Conservation (phyloP, 2,329 filamentous ascomycete species). For the Tolypocladium amazonense region DNA sequence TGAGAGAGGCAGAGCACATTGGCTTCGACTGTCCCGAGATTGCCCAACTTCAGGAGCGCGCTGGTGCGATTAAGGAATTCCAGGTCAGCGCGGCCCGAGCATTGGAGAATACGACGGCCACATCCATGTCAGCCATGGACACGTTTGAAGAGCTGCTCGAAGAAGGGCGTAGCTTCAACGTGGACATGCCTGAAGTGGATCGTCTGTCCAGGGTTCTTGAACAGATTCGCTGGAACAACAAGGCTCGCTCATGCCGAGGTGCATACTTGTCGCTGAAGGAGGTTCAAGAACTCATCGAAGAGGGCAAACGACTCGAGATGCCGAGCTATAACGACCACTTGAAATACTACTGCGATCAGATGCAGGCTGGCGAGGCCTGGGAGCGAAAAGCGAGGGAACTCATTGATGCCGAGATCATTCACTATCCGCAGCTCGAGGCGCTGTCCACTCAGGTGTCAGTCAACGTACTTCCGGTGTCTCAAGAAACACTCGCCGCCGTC, state of each 20-base stretch:
- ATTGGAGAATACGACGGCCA: constrained; percentile 53
- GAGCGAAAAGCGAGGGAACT: constrained; percentile 87
- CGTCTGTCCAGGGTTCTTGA: constrained; percentile 69
- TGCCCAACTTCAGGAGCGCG: constrained; percentile 71
- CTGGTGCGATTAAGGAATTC: constrained; percentile 74
- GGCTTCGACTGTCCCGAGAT: constrained; percentile 94
- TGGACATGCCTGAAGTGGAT: constrained; percentile 84
- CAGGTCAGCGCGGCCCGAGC: constrained; percentile 64
- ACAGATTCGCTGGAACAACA: constrained; percentile 80
- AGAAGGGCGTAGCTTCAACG: constrained; percentile 76
- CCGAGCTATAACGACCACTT: constrained; percentile 73
- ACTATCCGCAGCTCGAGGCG: constrained; percentile 90
- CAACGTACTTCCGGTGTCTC: constrained; percentile 65
- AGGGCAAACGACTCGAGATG: constrained; percentile 68
- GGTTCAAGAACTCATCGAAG: constrained; percentile 66
- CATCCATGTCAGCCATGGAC: constrained; percentile 55
- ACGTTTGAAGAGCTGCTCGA: constrained; percentile 90
- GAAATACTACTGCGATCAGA: constrained; percentile 63
- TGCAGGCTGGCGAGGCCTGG: constrained; percentile 72
- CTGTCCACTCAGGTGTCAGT: constrained; percentile 69
- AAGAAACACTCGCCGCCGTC: constrained; percentile 69
- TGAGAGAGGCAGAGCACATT: constrained; percentile 73
- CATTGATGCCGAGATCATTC: constrained; percentile 81
- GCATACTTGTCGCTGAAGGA: constrained; percentile 65
- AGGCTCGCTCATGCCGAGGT: constrained; percentile 54